Evolutionary conservation across 768 basidiomycete genomes (phyloP).

Genomic region (Tylopilus cervinicoccineus): DNA sequence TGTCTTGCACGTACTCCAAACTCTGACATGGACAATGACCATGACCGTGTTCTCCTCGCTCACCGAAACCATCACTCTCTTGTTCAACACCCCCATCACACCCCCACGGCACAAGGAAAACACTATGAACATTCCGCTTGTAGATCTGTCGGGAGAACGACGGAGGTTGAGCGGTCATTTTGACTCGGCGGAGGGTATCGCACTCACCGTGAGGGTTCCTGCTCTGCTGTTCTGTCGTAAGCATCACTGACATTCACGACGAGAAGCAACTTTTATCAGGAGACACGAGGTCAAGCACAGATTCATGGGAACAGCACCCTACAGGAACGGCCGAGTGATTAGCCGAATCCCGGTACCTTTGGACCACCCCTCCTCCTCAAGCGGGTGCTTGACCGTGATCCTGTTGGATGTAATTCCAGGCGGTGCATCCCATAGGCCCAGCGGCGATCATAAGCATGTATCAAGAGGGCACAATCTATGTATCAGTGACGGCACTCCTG

Average conservation of each 20-base stretch:
- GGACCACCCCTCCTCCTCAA: background rate
- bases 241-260: background rate
- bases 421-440: too few species aligned
- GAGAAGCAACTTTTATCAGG: slow-evolving; percentile 6
- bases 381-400: slow-evolving; percentile 19
- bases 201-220: slow-evolving; percentile 13
- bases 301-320: slow-evolving; percentile 6
- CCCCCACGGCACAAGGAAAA: background rate
- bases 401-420: background rate
- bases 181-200: slow-evolving; percentile 4
- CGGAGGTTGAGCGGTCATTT: background rate
- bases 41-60: slow-evolving; percentile 12
- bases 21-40: background rate
- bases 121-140: slow-evolving; percentile 14
- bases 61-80: slow-evolving; percentile 9
- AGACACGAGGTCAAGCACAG: slow-evolving; percentile 12
- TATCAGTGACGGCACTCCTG: background rate
- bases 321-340: background rate
- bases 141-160: slow-evolving; percentile 13
- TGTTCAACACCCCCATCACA: slow-evolving; percentile 25
- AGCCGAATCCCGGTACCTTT: background rate
- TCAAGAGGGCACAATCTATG: background rate
- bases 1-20: background rate
- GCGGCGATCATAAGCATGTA: background rate
- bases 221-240: background rate